A percentile compares a stretch with the other conserved stretches of the same genome.
These are phyloP conservation scores for Peronospora destructor DNA, from an alignment of 352 stramenopile genomes.

Conservation along the genomic window DNA sequence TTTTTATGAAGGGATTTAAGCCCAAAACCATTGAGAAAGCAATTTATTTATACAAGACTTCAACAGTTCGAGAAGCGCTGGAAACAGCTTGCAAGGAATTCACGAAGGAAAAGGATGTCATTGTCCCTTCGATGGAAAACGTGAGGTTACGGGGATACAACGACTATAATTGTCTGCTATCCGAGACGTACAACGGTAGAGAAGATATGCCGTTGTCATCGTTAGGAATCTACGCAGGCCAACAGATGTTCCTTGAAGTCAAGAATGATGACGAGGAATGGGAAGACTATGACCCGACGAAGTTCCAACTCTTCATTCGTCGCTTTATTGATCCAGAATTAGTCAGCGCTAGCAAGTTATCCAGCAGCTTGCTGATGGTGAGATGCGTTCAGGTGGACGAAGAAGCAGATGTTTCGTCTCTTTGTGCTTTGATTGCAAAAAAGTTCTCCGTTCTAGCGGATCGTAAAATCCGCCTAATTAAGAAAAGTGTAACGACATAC, in stretches of 20 bases:
- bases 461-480: conserved; percentile 51
- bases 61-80: conserved; percentile 51
- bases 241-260: conserved; percentile 66
- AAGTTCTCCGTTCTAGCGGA: conserved; percentile 45
- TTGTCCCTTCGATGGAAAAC: conserved; percentile 46
- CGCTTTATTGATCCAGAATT: conserved; percentile 36
- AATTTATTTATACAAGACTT: conserved; percentile 71
- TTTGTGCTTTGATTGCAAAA: conserved; percentile 39
- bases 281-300: conserved; percentile 55
- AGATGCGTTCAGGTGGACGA: conserved; percentile 60
- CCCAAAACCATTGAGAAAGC: conserved; percentile 63
- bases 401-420: conserved; percentile 43
- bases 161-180: conserved; percentile 66
- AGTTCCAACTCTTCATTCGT: conserved; percentile 68
- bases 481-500: conserved; percentile 64
- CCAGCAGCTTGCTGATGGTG: conserved; percentile 25
- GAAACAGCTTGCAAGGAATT: conserved; percentile 45
- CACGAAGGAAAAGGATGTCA: conserved; percentile 42
- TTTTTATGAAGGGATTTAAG: conserved; percentile 69
- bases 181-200: conserved; percentile 51
- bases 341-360: conserved; percentile 6
- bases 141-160: conserved; percentile 66
- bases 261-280: conserved; percentile 57
- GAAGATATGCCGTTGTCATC: conserved; percentile 49
- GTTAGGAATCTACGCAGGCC: conserved; percentile 59